phyloP scores from a whole-genome alignment of 2,329 filamentous ascomycete species.

The Xenosphaeropsis pyriputrescens region DNA sequence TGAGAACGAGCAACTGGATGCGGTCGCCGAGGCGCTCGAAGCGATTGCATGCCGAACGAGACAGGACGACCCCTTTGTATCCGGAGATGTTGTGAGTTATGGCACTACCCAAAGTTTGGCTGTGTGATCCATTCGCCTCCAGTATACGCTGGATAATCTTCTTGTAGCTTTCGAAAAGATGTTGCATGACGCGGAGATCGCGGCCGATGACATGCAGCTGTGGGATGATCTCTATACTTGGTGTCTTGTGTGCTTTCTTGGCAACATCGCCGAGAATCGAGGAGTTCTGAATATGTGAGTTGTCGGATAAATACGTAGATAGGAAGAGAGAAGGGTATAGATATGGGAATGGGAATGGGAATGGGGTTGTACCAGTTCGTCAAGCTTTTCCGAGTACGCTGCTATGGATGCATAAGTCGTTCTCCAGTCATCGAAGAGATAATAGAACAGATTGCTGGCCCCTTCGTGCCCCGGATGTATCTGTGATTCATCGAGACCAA shows the following conservation, averaged over 20 bases:
- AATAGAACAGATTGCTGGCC: constrained; percentile 48
- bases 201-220: constrained; percentile 43
- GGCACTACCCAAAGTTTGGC: constrained; percentile 18
- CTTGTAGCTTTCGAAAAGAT: constrained; percentile 45
- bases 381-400: constrained; percentile 27
- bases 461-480: constrained; percentile 26
- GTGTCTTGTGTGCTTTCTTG: constrained; percentile 20
- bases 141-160: constrained; percentile 43
- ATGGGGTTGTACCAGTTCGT: constrained; percentile 26
- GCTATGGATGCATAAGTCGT: constrained; percentile 41
- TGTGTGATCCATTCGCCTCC: constrained; percentile 10
- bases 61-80: constrained; percentile 17
- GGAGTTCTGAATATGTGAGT: constrained; percentile 5
- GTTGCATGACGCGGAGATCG: constrained; percentile 42
- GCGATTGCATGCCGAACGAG: constrained; percentile 33
- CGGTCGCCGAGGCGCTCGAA: constrained; percentile 45
- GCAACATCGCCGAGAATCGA: constrained; percentile 14
- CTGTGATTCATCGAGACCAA: constrained; percentile 15
- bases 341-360: neutral
- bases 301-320: no score
- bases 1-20: constrained; percentile 43
- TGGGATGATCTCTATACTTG: constrained; percentile 36
- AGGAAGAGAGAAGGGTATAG: no score
- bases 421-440: constrained; percentile 51
- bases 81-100: constrained; percentile 15